Evolutionary conservation across 2,329 filamentous ascomycete species (phyloP).

Genomic region (Intubia oerlemansii): DNA sequence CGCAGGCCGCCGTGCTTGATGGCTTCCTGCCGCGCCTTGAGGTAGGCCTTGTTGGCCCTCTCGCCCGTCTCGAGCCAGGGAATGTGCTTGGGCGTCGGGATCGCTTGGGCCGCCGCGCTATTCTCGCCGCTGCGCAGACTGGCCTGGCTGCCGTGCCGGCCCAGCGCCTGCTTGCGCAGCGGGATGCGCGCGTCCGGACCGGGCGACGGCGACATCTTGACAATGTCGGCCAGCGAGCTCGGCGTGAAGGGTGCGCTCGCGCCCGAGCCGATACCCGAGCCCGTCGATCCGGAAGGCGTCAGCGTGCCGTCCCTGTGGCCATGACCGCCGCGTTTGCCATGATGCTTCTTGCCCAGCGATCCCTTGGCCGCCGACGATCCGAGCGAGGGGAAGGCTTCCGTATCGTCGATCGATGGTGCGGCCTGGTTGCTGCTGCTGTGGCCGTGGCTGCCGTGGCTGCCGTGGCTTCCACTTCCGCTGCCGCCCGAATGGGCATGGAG

Average conservation of each 20-base stretch:
- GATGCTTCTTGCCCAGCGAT: constrained; percentile 75
- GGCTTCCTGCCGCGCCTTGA: constrained; percentile 85
- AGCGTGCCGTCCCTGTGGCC: no score
- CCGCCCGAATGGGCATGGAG: no score
- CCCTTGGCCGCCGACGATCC: constrained; percentile 49
- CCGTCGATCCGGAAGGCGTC: constrained; percentile 55
- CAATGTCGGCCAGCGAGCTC: constrained; percentile 76
- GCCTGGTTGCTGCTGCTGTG: constrained; percentile 22
- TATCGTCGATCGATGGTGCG: constrained; percentile 71
- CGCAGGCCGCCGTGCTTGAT: constrained; percentile 92
- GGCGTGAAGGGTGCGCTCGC: constrained; percentile 22
- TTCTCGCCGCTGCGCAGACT: constrained; percentile 51
- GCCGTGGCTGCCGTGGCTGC: background rate
- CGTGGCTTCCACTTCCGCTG: no score
- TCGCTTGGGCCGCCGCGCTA: constrained; percentile 61
- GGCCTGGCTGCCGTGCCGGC: constrained; percentile 42
- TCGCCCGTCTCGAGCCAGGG: constrained; percentile 93
- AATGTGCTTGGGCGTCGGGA: constrained; percentile 73
- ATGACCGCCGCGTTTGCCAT: constrained; percentile 76
- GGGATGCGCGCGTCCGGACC: constrained; percentile 32
- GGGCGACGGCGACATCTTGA: constrained; percentile 88
- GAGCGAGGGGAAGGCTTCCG: constrained; percentile 82
- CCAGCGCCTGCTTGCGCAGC: constrained; percentile 33
- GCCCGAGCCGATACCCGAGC: constrained; percentile 9
- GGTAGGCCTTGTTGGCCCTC: constrained; percentile 75